A percentile compares a stretch with the other conserved stretches of the same genome.
Evolutionary conservation across 2,329 filamentous ascomycete species (phyloP).

Genomic region (Cladosporium sp.): DNA sequence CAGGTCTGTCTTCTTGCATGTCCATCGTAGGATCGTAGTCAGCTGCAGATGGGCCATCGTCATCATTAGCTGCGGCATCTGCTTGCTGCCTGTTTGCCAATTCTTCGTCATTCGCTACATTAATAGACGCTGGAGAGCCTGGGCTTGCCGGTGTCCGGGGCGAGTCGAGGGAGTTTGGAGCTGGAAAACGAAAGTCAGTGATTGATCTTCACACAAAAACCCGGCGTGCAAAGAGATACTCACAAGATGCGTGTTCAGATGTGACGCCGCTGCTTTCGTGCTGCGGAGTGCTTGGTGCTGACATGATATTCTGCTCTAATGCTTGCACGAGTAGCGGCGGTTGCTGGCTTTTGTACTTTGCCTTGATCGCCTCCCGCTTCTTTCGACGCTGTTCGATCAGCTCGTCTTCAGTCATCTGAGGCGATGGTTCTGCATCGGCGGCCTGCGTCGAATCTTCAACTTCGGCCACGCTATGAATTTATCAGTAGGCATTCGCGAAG

Average conservation of each 20-base stretch:
- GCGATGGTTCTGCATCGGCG: constrained; percentile 38
- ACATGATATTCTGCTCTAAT: constrained; percentile 44
- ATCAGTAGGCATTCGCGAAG: constrained; percentile 42
- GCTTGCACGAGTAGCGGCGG: constrained; percentile 58
- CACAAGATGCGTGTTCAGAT: constrained; percentile 17
- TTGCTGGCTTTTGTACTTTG: constrained; percentile 68
- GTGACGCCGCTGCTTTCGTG: constrained; percentile 21
- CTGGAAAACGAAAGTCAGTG: constrained; percentile 6
- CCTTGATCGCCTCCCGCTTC: constrained; percentile 75
- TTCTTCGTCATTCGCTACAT: constrained; percentile 35
- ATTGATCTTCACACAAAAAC: too few species aligned
- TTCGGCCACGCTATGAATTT: constrained; percentile 21
- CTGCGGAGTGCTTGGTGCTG: constrained; percentile 56
- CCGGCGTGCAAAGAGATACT: background rate
- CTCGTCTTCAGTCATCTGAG: constrained; percentile 67
- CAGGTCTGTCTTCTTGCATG: constrained; percentile 66
- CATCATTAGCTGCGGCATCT: constrained; percentile 32
- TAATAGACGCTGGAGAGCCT: constrained; percentile 34
- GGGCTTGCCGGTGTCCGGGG: constrained; percentile 22
- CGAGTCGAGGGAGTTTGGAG: constrained; percentile 22
- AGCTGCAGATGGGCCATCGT: constrained; percentile 80
- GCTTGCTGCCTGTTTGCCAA: constrained; percentile 29
- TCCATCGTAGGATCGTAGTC: constrained; percentile 87
- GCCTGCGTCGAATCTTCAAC: constrained; percentile 42
- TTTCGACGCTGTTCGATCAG: constrained; percentile 80